These are phyloP conservation scores for Acer negundo DNA, from an alignment of 345 rosid genomes.

Conservation along the genomic window DNA sequence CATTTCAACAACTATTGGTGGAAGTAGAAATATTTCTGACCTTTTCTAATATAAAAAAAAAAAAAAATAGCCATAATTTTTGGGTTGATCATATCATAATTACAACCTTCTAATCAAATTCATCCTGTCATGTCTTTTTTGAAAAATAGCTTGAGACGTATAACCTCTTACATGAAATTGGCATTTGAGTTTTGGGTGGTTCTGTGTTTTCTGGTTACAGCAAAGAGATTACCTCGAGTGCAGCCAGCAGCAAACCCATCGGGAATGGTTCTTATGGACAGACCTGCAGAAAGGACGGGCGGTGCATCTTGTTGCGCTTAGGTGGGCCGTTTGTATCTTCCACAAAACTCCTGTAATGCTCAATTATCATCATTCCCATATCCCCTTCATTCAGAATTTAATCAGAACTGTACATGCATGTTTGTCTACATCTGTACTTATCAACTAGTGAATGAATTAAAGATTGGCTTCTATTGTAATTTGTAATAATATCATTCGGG, in stretches of 20 bases:
- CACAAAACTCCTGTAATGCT: slow-evolving; percentile 26
- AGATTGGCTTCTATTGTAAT: slow-evolving; percentile 31
- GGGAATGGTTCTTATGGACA: slow-evolving; percentile 88
- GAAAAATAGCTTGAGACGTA: background rate
- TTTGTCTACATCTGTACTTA: slow-evolving; percentile 4
- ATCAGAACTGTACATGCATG: slow-evolving; percentile 30
- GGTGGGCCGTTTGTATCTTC: slow-evolving; percentile 30
- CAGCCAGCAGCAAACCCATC: slow-evolving; percentile 84
- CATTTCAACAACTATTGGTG: too few species aligned
- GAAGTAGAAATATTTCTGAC: too few species aligned
- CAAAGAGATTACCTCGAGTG: slow-evolving; percentile 79
- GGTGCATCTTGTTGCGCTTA: slow-evolving; percentile 83
- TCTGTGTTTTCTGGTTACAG: slow-evolving; percentile 38
- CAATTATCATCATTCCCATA: slow-evolving; percentile 4
- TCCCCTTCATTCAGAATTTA: slow-evolving; percentile 2
- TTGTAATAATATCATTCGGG: slow-evolving; percentile 22
- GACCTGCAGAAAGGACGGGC: slow-evolving; percentile 67
- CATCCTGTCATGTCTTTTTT: too few species aligned
- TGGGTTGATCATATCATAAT: too few species aligned
- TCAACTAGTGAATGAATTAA: slow-evolving; percentile 22
- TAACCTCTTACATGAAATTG: background rate
- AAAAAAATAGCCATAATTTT: too few species aligned
- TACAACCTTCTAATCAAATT: too few species aligned
- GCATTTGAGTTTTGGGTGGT: slow-evolving; percentile 12
- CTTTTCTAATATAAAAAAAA: too few species aligned